phyloP scores from a whole-genome alignment of 1,139 yeast genomes.

The Protomyces gravidus region DNA sequence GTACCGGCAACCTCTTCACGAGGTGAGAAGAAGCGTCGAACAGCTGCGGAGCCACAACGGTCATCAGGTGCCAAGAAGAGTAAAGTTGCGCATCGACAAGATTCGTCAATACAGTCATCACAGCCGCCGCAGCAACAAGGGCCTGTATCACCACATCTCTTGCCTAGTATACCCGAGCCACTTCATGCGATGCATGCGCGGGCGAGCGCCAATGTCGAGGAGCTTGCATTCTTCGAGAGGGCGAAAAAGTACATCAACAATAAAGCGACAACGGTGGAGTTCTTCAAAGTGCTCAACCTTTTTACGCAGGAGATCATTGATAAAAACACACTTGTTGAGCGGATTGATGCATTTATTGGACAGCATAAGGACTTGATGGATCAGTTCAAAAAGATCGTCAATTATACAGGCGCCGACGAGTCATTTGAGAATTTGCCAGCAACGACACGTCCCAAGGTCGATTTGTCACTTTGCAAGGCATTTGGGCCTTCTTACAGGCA shows the following conservation, averaged over 20 bases:
- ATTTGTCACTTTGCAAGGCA: constrained; percentile 72
- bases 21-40: constrained; percentile 17
- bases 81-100: constrained; percentile 30
- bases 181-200: constrained; percentile 54
- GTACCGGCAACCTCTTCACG: constrained; percentile 30
- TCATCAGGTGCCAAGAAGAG: constrained; percentile 31
- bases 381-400: constrained; percentile 92
- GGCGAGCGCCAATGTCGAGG: constrained; percentile 49
- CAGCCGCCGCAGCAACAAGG: constrained; percentile 1
- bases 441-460: constrained; percentile 77
- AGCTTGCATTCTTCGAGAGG: constrained; percentile 82
- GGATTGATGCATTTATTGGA: constrained; percentile 82
- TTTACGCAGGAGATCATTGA: constrained; percentile 89
- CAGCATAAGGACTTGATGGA: constrained; percentile 70
- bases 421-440: constrained; percentile 82
- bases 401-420: constrained; percentile 56
- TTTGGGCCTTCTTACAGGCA: constrained; percentile 88
- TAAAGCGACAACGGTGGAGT: constrained; percentile 86
- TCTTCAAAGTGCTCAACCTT: constrained; percentile 76
- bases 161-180: constrained; percentile 85
- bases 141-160: constrained; percentile 58
- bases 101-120: constrained; percentile 2
- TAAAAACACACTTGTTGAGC: constrained; percentile 70
- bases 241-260: constrained; percentile 86
- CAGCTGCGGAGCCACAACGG: constrained; percentile 17